Conservation (phyloP, 2,329 filamentous ascomycete species). For the Teratosphaeria zuluensis region DNA sequence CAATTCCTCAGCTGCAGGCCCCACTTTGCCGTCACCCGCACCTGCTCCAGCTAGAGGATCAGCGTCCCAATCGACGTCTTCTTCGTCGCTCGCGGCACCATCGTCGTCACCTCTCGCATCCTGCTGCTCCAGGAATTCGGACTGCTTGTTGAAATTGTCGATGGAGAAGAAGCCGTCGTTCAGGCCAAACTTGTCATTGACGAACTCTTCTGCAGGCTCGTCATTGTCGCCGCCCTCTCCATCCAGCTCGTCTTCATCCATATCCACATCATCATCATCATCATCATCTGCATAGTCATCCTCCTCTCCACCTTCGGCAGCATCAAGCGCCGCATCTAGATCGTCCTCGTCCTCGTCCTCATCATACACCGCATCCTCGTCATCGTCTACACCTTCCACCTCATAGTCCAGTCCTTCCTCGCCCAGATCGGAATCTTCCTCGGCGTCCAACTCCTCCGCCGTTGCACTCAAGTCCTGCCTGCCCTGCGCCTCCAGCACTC, state of each 20-base stretch:
- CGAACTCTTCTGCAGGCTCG: constrained; percentile 45
- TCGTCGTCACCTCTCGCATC: constrained; percentile 70
- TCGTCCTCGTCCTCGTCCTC: constrained; percentile 23
- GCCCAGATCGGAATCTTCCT: constrained; percentile 20
- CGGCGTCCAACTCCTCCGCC: constrained; percentile 21
- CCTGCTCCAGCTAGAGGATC: constrained; percentile 52
- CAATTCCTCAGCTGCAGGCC: constrained; percentile 27
- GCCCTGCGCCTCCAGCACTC: constrained; percentile 21
- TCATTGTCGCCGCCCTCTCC: constrained; percentile 38
- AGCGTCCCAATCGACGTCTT: constrained; percentile 72
- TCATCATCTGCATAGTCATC: constrained; percentile 29
- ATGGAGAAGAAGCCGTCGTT: constrained; percentile 99
- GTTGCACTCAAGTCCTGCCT: constrained; percentile 22
- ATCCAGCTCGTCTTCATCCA: constrained; percentile 25
- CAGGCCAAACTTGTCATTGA: constrained; percentile 69
- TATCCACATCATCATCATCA: constrained; percentile 30
- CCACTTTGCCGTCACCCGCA: constrained; percentile 23
- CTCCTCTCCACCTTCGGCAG: constrained; percentile 14
- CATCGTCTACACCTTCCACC: constrained; percentile 20
- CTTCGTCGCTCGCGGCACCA: constrained; percentile 69
- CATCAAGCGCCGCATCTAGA: constrained; percentile 26
- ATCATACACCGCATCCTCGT: constrained; percentile 15
- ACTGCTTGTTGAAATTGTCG: constrained; percentile 92
- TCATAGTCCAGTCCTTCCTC: constrained; percentile 27
- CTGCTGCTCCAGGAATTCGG: constrained; percentile 78